Percentiles rank a stretch among this genome's conserved stretches.
Conservation (phyloP, 1,284 basidiomycete species). For the Coniferiporia weirii region DNA sequence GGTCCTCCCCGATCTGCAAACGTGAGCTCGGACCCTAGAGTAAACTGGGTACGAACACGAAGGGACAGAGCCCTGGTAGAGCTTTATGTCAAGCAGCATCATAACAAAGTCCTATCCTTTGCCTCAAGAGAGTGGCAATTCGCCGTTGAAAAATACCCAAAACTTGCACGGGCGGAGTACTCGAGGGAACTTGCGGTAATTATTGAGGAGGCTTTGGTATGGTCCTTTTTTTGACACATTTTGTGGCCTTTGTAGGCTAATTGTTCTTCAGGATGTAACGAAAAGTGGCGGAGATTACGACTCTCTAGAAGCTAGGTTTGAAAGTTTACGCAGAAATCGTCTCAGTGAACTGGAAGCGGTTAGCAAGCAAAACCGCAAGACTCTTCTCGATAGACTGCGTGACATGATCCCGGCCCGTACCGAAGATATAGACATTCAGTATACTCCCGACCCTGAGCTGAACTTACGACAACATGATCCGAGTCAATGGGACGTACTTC, state of each 20-base stretch:
- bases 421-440: neutral
- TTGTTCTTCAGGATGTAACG: conserved; percentile 2
- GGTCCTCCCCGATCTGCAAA: neutral
- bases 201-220: conserved; percentile 22
- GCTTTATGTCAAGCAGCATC: conserved; percentile 18
- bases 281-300: conserved; percentile 7
- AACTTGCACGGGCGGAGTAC: conserved; percentile 11
- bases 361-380: neutral
- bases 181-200: conserved; percentile 19
- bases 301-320: neutral
- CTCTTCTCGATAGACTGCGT: neutral
- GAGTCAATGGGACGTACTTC: neutral
- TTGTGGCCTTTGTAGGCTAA: neutral
- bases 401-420: neutral
- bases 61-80: conserved; percentile 18
- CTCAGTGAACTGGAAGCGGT: neutral
- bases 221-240: neutral
- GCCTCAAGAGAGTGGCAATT: conserved; percentile 22
- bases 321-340: neutral
- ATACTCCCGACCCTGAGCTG: neutral
- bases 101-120: conserved; percentile 18
- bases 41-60: neutral
- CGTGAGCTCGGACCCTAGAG: neutral
- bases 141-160: conserved; percentile 17
- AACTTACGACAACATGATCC: neutral